phyloP scores from a whole-genome alignment of 345 rosid species.

The Citrus reticulata region DNA sequence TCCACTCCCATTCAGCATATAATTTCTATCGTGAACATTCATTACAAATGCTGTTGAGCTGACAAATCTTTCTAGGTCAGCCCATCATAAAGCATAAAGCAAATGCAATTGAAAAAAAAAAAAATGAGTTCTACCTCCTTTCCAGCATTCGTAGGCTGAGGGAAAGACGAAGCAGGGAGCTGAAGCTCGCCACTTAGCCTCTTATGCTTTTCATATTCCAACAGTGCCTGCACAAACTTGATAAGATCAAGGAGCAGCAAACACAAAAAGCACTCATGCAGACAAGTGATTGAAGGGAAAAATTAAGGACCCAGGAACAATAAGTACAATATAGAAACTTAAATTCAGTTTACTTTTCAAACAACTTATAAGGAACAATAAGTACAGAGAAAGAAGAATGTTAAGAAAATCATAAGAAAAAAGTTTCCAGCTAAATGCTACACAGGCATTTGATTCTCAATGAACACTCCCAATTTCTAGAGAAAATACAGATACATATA shows the following conservation, averaged over 20 bases:
- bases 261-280: not conserved
- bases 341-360: not conserved
- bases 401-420: not conserved
- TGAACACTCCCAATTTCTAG: not conserved
- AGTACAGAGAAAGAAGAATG: not conserved
- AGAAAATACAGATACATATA: not conserved
- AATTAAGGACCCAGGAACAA: not conserved
- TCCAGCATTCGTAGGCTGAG: slow-evolving; percentile 50
- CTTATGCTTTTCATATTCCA: slow-evolving; percentile 81
- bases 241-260: slow-evolving; percentile 19
- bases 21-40: not conserved
- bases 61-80: not conserved
- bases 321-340: not conserved
- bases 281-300: not conserved
- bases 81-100: not conserved
- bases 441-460: not conserved
- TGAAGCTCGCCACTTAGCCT: slow-evolving; percentile 67
- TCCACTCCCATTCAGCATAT: not conserved
- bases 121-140: slow-evolving; percentile 56
- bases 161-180: slow-evolving; percentile 55
- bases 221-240: slow-evolving; percentile 53
- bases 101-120: not conserved
- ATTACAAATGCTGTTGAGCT: not conserved
- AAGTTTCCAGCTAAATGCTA: slow-evolving; percentile 4
- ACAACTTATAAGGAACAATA: not conserved